Base-by-base conservation (phyloP, 2,329 filamentous ascomycete species). In the Phaeosphaeriaceae sp. region DNA sequence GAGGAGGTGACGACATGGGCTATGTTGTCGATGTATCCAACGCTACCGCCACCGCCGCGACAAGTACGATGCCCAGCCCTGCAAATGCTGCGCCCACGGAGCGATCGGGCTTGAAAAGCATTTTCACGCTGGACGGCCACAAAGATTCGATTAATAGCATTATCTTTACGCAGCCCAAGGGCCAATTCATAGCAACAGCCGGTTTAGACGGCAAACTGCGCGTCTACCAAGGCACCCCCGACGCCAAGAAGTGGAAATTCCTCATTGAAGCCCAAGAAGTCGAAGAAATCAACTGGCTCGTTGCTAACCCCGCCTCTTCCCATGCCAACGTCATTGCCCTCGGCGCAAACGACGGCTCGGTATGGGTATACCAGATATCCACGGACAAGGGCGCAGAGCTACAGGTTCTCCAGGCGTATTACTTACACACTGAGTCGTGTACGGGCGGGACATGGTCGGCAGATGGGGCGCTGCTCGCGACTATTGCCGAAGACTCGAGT, bases 331-430 rank as follows among this genome's bases (percentile, higher is more conserved):
- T 90, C 7, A 71, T 99, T 54, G 94, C 94, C 0, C 78, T 99
- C 6, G 94, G 94, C 48, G 92, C 92, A 28, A 89, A 83, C 29
- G 92, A 99, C 70, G 94, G 94, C 46, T 92, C 87, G 42, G 92
- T 97, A 34, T 99, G 94, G 94, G 88, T 99, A 8, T 96, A 97
- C 77, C 87, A 86, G n/a, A 82, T 97, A 92, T 72, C 77, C 83
- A 23, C 79, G 79, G 45, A 90, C 28, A 75, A 78, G 29, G 74
- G 79, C 12, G 77, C 77, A 26, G 81, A 89, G 6, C 80, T 97
- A 44, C 86, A 87, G 63, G 94, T 97, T 67, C 82, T 95, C 4
- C 90, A 96, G 77, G 88, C 88, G 20, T 97, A 94, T 78, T 97
- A 96, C 80, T 81, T 95, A 20, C 94, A 97, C 77, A 93, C 89